Evolutionary conservation across 805 yeast species (phyloP), one percentile per base, ranked within the genome.

Genomic region (Metschnikowia chrysomelidarum): DNA sequence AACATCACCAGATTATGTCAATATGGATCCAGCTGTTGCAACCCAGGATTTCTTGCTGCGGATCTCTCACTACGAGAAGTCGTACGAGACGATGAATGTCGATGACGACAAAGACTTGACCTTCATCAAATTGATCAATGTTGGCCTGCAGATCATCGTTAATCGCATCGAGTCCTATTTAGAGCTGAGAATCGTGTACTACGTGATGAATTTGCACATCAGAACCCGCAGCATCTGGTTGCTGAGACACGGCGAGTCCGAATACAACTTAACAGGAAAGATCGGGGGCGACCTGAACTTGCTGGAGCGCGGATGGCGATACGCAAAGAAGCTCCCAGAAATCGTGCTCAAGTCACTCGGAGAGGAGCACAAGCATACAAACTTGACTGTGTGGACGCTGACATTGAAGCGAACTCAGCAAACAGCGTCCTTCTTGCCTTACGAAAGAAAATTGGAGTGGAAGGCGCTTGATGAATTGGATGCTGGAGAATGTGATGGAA

Each of bases 401-500:
- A 91, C 97, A 0, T 71, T 91, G 48, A 78, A 72, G 44, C 73
- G 98, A 61, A 91, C 98, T 5, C 93, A 87, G 60, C 95, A 91
- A 58, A 91, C 98, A 1, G 91, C 96, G 1, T 77, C 83, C 40
- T 73, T 71, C 56, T 69, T 91, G 50, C 87, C 93, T 1, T 87
- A 84, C 59, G 79, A 82, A 41, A 62, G 60, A 39, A 82, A 88
- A 57, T 69, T 88, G 47, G 83, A 82, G 45, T 91, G 98, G 99
- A 93, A 93, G 60, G 98, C 98, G 0, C 68, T 91, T 49, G 98
- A 91, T 59, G 98, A 91, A 64, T 74, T 91, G 43, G 98, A 91
- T 59, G 98, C 97, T 0, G 98, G 98, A 8, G 89, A 87, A 16
- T 91, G 98, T 60, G 98, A 91, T 60, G 98, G 97, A 5, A 75